Evolutionary conservation across 164 flowering plant genomes (phyloP).

Genomic region (Tetracentron sinense): DNA sequence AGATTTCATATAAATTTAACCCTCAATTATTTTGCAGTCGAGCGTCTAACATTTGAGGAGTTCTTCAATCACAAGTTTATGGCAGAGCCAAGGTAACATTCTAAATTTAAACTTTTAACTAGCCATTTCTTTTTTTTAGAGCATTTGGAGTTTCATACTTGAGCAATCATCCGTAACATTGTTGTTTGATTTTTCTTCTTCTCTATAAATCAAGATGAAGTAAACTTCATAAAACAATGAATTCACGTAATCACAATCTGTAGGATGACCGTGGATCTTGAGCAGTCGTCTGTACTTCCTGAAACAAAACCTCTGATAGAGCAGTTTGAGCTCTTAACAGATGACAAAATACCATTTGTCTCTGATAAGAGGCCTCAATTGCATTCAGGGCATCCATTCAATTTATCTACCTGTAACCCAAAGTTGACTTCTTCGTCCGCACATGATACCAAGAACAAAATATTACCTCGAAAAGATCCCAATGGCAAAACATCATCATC

Average conservation of each 20-base stretch:
- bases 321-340: conserved; percentile 12
- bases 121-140: not conserved
- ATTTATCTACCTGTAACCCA: conserved; percentile 7
- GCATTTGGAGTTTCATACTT: too few relatives aligned
- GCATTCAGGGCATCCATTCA: conserved; percentile 8
- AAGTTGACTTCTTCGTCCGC: conserved; percentile 7
- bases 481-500: conserved; percentile 6
- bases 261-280: conserved; percentile 27
- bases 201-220: too few relatives aligned
- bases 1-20: conserved; percentile 4
- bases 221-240: too few relatives aligned
- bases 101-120: conserved; percentile 1
- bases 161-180: too few relatives aligned
- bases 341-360: conserved; percentile 14
- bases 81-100: conserved; percentile 30
- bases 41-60: conserved; percentile 55
- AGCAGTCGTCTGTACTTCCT: conserved; percentile 11
- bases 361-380: conserved; percentile 17
- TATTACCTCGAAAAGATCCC: conserved; percentile 5
- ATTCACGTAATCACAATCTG: conserved; percentile 8
- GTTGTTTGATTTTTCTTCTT: too few relatives aligned
- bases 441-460: conserved; percentile 1
- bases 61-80: conserved; percentile 57
- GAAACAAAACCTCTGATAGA: conserved; percentile 7
- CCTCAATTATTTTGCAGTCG: conserved; percentile 39